Percentiles rank a stretch among this genome's conserved stretches.
Evolutionary conservation across 176 grass and related monocot genomes (phyloP).

Genomic region (Hyparrhenia diplandra): DNA sequence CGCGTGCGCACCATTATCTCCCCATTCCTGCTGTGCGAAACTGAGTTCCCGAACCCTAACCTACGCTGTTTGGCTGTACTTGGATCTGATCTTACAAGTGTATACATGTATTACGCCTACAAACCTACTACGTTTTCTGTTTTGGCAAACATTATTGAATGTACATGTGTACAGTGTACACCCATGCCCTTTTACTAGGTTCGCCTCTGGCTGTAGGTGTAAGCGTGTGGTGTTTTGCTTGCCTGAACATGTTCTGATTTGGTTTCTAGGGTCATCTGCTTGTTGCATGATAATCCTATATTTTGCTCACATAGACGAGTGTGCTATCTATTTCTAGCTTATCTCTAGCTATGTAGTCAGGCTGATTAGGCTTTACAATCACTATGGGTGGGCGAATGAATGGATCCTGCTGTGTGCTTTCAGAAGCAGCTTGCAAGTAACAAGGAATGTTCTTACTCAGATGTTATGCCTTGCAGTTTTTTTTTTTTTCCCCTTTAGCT

Average conservation of each 20-base stretch:
- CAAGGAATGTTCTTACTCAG: background rate
- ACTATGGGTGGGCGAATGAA: background rate
- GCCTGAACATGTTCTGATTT: background rate
- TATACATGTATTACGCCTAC: too few relatives aligned
- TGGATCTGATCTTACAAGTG: too few relatives aligned
- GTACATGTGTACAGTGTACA: background rate
- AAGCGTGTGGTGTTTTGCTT: background rate
- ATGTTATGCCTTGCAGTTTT: background rate
- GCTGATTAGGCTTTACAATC: background rate
- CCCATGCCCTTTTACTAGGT: background rate
- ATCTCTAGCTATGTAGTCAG: too few relatives aligned
- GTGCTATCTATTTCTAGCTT: background rate
- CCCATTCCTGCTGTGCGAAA: background rate
- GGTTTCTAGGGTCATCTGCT: background rate
- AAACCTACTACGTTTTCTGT: too few relatives aligned
- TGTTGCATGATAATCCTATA: background rate
- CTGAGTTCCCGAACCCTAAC: background rate
- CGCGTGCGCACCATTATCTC: background rate
- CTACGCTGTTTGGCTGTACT: background rate
- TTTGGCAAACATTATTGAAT: background rate
- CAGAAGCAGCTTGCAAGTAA: background rate
- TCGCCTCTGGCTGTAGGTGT: background rate
- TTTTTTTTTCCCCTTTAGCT: background rate
- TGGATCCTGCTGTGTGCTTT: background rate
- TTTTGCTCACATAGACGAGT: background rate